Base-by-base conservation (phyloP, 345 rosid genomes). In the Toxicodendron radicans region DNA sequence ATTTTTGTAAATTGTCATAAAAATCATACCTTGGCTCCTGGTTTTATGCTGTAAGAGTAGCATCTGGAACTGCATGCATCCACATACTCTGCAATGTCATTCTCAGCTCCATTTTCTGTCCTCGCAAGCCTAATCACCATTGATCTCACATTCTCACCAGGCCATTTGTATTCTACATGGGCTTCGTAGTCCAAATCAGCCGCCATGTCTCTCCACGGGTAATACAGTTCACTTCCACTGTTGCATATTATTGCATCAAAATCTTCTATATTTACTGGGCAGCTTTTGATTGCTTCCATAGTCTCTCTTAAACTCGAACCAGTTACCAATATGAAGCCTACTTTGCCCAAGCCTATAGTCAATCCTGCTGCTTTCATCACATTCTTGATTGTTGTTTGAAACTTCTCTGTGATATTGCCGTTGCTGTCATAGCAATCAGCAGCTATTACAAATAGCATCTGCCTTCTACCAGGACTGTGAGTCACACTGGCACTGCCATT, bases 211-310 rank as follows among this genome's bases (percentile, higher is more conserved):
- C 73, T 87, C 95, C 97, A 89, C 57, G 97, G 97, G 73, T 86
- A 88, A 73, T 85, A 89, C 82, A 92, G 71, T 74, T 85, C 89
- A 75, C 97, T 83, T 76, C 98, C 98, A 73, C 93, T 91, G 74
- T 87, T 94, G 76, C 97, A 94, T 79, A 88, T 82, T 20, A 92
- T 66, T 48, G 97, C 98, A 72, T 94, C 98, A 68, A 94, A 91
- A 74, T 92, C 97, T 74, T 85, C 89, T 76, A 86, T 74, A 68
- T 85, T 90, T 66, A 90, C 78, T 13, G 82, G 86, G 79, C 87
- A 81, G 43, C 72, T 74, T 76, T 78, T 76, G 69, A 90, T 62
- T 49, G 87, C 85, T 78, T 85, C 86, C 74, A 73, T 77, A 24
- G 87, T 87, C 82, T 92, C 95, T 64, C 73, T 66, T 68, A 92